These are phyloP conservation scores for Phlegmacium glaucopus DNA, from an alignment of 768 basidiomycete species.

Conservation along the genomic window DNA sequence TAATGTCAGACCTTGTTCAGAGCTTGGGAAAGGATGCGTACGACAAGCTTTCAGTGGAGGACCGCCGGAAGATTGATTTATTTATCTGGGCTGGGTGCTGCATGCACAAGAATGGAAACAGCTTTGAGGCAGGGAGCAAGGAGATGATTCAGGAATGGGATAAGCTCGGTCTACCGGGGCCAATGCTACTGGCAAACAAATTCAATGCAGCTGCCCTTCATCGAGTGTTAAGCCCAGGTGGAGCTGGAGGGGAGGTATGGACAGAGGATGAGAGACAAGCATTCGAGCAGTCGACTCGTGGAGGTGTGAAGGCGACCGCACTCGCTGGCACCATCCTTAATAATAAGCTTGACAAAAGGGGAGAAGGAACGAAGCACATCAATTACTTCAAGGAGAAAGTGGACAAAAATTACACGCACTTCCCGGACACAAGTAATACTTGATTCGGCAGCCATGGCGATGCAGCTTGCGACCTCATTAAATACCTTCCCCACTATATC, in stretches of 20 bases:
- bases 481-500: conserved; percentile 15
- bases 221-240: conserved; percentile 3
- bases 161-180: conserved; percentile 11
- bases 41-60: conserved; percentile 13
- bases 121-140: conserved; percentile 25
- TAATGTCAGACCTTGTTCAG: conserved; percentile 12
- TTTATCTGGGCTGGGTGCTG: conserved; percentile 36
- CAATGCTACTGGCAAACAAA: conserved; percentile 26
- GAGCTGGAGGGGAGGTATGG: neutral
- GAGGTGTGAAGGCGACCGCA: conserved; percentile 13
- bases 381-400: conserved; percentile 12
- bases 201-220: conserved; percentile 21
- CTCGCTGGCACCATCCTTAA: conserved; percentile 20
- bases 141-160: conserved; percentile 27
- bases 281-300: conserved; percentile 7
- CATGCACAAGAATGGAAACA: conserved; percentile 38
- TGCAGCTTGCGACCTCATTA: conserved; percentile 23
- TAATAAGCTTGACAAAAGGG: conserved; percentile 31
- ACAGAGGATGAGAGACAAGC: conserved; percentile 5
- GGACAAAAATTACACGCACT: conserved; percentile 14
- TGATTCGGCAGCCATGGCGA: conserved; percentile 23
- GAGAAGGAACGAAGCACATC: conserved; percentile 20
- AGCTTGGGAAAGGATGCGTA: conserved; percentile 20
- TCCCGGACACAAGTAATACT: conserved; percentile 31
- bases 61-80: conserved; percentile 15